Base-by-base conservation (phyloP, 2,329 filamentous ascomycete genomes). In the Chrysosporium queenslandicum region DNA sequence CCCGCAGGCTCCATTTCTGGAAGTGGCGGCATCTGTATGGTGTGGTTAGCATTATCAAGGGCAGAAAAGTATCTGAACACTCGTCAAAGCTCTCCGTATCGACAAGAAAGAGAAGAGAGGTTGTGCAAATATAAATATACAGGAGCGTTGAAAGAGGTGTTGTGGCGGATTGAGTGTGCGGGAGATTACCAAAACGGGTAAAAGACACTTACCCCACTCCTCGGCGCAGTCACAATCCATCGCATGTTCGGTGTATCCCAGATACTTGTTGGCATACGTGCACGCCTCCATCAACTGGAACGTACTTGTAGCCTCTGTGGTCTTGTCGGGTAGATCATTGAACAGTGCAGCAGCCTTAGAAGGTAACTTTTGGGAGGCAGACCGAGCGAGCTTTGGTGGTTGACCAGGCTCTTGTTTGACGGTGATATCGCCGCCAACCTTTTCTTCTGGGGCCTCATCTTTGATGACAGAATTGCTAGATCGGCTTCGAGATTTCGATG, bases 221-320 rank as follows among this genome's bases (percentile, higher is more conserved):
- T 94, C 87, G 60, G 79, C 77, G 71, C 92, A 98, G 67, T 98
- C 92, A 71, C 92, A 98, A 69, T 96, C 92, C 68, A 97, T 77
- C 55, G 87, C 91, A 71, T 90, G 86, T 64, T 96, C 91, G 23
- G 92, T 94, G 58, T 85, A 85, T 49, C 92, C 92, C 72, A 97
- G 82, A 59, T 86, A 81, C 68, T 94, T 96, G 59, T 89, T 88
- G 50, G 87, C 88, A 70, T 98, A 98, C 30, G 86, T 84, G 68
- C 91, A 97, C 60, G 87, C 81, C 49, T 83, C 74, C 58, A 98
- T 89, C 48, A 91, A 75, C 59, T 87, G 80, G 62, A 98, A 98
- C 12, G 81, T 80, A 23, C 76, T 73, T 60, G 79, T 83, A 3
- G 92, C 86, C 60, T 92, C 86, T 32, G 75, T 71, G 2, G 88